phyloP scores from a whole-genome alignment of 176 grass and related monocot species.

The Phyllostachys edulis region DNA sequence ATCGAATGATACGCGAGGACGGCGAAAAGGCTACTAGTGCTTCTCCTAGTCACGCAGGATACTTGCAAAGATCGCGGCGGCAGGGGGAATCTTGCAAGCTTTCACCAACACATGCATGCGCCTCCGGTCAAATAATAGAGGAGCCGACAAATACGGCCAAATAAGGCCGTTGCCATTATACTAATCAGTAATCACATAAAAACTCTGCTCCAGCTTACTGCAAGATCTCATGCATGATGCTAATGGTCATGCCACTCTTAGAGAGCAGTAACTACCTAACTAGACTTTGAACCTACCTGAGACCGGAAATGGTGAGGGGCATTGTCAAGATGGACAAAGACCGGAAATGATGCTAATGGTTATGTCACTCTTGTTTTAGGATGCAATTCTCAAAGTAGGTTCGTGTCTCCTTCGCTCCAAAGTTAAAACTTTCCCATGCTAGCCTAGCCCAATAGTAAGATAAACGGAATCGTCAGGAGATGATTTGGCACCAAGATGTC shows the following conservation, averaged over 20 bases:
- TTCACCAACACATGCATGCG: constrained; percentile 35
- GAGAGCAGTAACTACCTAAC: constrained; percentile 16
- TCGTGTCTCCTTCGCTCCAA: constrained; percentile 12
- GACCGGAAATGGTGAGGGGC: neutral
- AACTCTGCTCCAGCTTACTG: constrained; percentile 16
- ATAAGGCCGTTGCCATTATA: constrained; percentile 39
- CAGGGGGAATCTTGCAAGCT: constrained; percentile 50
- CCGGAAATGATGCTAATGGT: no score
- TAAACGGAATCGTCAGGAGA: constrained; percentile 20
- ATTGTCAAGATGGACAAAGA: constrained; percentile 22
- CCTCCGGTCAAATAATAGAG: constrained; percentile 47
- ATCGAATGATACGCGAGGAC: constrained; percentile 31
- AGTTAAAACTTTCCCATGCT: neutral
- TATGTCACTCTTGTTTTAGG: neutral
- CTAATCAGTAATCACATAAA: constrained; percentile 36
- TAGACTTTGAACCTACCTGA: neutral
- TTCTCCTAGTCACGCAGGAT: constrained; percentile 40
- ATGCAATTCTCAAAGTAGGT: constrained; percentile 26
- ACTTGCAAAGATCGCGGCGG: constrained; percentile 44
- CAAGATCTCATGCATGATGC: constrained; percentile 12
- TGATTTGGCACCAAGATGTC: constrained; percentile 20
- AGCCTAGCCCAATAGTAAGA: constrained; percentile 3
- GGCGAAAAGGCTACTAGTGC: constrained; percentile 4
- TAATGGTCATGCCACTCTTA: constrained; percentile 9
- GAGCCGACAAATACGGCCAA: constrained; percentile 45